Percentiles rank a stretch among this genome's conserved stretches.
These are phyloP conservation scores for Chrysosporium keratinophilum DNA, from an alignment of 2,329 filamentous ascomycete genomes.

Conservation along the genomic window DNA sequence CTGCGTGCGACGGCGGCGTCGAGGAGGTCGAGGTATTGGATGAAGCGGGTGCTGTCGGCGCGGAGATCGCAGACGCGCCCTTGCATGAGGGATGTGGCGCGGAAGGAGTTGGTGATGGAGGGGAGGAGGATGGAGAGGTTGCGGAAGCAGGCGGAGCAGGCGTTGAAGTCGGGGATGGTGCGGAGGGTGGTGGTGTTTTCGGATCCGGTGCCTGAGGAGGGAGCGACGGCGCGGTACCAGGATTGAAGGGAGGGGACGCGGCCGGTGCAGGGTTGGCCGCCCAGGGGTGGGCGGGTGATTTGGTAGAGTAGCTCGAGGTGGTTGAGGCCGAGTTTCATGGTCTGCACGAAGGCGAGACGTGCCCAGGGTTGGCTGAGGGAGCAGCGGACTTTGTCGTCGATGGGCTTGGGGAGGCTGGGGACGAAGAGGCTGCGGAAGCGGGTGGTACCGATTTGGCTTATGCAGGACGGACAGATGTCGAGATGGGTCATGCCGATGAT, in stretches of 20 bases:
- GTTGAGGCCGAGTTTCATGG: conserved; percentile 55
- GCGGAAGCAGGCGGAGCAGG: conserved; percentile 64
- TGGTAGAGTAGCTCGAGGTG: conserved; percentile 60
- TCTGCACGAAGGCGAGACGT: conserved; percentile 72
- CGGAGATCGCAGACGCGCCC: conserved; percentile 60
- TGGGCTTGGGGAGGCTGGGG: conserved; percentile 48
- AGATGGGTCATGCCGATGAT: conserved; percentile 60
- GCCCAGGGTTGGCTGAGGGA: conserved; percentile 77
- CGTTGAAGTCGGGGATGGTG: conserved; percentile 59
- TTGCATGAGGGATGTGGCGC: conserved; percentile 36
- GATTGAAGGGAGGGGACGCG: conserved; percentile 45
- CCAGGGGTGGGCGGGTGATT: conserved; percentile 53
- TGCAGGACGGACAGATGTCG: conserved; percentile 75
- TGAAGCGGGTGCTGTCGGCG: conserved; percentile 48
- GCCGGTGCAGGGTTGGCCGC: conserved; percentile 50
- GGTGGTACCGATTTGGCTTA: conserved; percentile 58
- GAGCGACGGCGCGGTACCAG: conserved; percentile 59
- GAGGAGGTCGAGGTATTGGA: conserved; percentile 47
- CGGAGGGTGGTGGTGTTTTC: conserved; percentile 19
- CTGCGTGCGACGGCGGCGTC: conserved; percentile 42
- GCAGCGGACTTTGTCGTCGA: conserved; percentile 54
- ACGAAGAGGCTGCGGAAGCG: conserved; percentile 59
- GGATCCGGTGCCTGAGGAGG: too few species aligned
- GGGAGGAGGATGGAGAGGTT: conserved; percentile 66
- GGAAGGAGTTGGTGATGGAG: conserved; percentile 56